phyloP scores from a whole-genome alignment of 2,329 filamentous ascomycete species.

The Calonectria hongkongensis region DNA sequence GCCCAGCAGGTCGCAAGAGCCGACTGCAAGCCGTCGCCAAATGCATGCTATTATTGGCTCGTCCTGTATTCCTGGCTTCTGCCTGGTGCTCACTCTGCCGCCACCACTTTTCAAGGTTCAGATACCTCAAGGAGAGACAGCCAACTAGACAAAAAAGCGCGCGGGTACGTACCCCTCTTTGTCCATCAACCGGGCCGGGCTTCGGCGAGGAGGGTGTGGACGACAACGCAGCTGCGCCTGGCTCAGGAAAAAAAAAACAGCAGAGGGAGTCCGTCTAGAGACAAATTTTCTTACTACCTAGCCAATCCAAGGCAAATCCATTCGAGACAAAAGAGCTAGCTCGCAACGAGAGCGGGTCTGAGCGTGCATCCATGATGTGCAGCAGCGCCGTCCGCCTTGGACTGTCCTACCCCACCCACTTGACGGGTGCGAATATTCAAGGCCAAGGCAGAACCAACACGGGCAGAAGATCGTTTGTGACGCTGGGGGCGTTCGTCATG shows the following conservation, averaged over 20 bases:
- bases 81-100: constrained; percentile 29
- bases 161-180: constrained; percentile 27
- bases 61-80: background rate
- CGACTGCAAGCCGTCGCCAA: constrained; percentile 34
- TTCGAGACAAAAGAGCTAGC: constrained; percentile 12
- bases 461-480: constrained; percentile 32
- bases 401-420: constrained; percentile 39
- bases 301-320: constrained; percentile 12
- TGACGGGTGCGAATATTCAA: constrained; percentile 27
- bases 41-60: constrained; percentile 22
- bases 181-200: constrained; percentile 38
- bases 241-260: constrained; percentile 10
- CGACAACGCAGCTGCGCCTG: constrained; percentile 26
- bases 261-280: constrained; percentile 32
- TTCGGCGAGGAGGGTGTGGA: constrained; percentile 27
- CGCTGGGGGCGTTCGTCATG: constrained; percentile 49
- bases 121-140: constrained; percentile 6
- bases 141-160: constrained; percentile 21
- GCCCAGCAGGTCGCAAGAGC: constrained; percentile 7
- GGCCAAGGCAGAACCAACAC: background rate
- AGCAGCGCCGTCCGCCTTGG: constrained; percentile 24
- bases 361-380: constrained; percentile 41
- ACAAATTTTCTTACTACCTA: constrained; percentile 26
- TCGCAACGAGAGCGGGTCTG: constrained; percentile 34
- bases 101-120: constrained; percentile 31